phyloP scores from a whole-genome alignment of 306 rosid species.

The Cercis canadensis region DNA sequence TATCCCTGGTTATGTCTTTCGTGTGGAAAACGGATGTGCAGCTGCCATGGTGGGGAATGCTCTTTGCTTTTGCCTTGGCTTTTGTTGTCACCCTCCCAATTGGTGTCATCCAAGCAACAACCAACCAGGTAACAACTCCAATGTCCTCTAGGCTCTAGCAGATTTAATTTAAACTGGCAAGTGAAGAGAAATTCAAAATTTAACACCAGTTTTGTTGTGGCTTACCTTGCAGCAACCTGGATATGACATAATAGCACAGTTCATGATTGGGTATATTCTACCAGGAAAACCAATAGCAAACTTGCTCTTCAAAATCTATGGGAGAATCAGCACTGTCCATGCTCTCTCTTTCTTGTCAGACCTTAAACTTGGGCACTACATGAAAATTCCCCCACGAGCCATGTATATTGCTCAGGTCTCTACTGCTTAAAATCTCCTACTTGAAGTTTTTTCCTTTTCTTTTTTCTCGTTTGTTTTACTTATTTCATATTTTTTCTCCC shows the following conservation, averaged over 20 bases:
- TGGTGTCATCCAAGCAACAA: conserved; percentile 98
- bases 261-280: conserved; percentile 86
- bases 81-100: conserved; percentile 93
- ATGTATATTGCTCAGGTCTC: conserved; percentile 93
- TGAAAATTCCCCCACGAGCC: conserved; percentile 97
- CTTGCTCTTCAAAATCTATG: conserved; percentile 92
- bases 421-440: conserved; percentile 18
- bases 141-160: neutral
- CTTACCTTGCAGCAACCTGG: conserved; percentile 90
- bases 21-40: conserved; percentile 87
- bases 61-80: conserved; percentile 86
- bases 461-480: neutral
- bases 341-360: conserved; percentile 96
- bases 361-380: conserved; percentile 97
- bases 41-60: conserved; percentile 98
- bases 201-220: conserved; percentile 24
- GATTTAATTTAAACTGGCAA: conserved; percentile 15
- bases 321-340: conserved; percentile 95
- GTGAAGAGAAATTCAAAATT: conserved; percentile 8
- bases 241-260: conserved; percentile 96
- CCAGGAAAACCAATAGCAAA: conserved; percentile 98
- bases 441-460: neutral
- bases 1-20: conserved; percentile 69
- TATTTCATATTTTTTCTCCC: conserved; percentile 1
- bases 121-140: conserved; percentile 73